Percentiles rank a stretch among this genome's conserved stretches.
These are phyloP conservation scores for Neoboletus subvelutipes DNA, from an alignment of 768 basidiomycete species.

Conservation along the genomic window DNA sequence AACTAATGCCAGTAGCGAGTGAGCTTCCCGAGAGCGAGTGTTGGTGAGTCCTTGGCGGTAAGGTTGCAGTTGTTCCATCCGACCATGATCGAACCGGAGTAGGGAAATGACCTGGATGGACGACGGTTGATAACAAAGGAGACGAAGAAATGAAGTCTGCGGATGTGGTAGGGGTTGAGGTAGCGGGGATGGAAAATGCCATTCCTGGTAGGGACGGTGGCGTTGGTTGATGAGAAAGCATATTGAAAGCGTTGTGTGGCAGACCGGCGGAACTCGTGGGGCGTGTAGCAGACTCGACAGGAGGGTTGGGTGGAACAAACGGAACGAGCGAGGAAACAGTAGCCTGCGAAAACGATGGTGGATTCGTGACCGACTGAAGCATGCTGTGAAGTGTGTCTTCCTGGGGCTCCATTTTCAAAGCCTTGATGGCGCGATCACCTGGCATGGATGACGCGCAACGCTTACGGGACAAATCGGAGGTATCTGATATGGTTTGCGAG, in stretches of 20 bases:
- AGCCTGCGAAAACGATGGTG: conserved; percentile 27
- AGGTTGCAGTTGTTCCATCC: conserved; percentile 27
- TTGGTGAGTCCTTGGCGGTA: conserved; percentile 32
- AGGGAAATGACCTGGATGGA: conserved; percentile 27
- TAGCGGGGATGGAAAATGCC: conserved; percentile 19
- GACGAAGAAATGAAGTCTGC: conserved; percentile 26
- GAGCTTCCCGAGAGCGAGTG: conserved; percentile 32
- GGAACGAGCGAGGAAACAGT: conserved; percentile 26
- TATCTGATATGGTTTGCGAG: conserved; percentile 27
- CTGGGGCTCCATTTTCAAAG: conserved; percentile 48
- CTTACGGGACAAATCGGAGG: conserved; percentile 46
- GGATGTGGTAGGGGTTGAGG: conserved; percentile 21
- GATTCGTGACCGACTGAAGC: conserved; percentile 18
- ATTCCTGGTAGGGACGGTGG: conserved; percentile 18
- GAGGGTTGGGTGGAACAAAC: conserved; percentile 28
- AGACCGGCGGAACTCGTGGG: conserved; percentile 35
- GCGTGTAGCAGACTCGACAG: conserved; percentile 31
- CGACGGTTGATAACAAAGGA: conserved; percentile 19
- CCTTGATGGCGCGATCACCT: conserved; percentile 46
- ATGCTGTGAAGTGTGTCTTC: conserved; percentile 39
- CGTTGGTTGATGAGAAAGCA: conserved; percentile 22
- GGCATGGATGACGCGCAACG: conserved; percentile 50
- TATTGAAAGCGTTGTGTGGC: conserved; percentile 21
- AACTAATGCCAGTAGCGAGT: conserved; percentile 25
- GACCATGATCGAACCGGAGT: conserved; percentile 30